A percentile compares a stretch with the other conserved stretches of the same genome.
Conservation (phyloP, 83 land plant species). For the Larix sibirica region DNA sequence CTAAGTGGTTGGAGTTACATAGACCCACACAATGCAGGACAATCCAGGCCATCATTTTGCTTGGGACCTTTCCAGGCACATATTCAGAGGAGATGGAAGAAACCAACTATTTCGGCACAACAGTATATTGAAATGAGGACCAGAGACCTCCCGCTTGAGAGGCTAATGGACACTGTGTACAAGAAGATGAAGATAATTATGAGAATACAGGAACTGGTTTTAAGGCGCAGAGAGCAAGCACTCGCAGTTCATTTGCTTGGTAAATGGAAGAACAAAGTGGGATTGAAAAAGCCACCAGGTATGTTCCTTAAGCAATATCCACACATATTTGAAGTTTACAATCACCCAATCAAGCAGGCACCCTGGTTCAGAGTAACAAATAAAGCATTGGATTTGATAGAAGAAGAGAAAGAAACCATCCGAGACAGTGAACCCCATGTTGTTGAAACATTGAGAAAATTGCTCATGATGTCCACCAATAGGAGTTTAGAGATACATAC, state of each 20-base stretch:
- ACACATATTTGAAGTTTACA: slow-evolving; percentile 51
- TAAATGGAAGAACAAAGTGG: slow-evolving; percentile 34
- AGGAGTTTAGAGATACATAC: slow-evolving; percentile 39
- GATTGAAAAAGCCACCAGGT: slow-evolving; percentile 29
- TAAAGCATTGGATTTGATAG: slow-evolving; percentile 32
- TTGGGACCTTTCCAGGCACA: slow-evolving; percentile 37
- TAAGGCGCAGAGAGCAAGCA: slow-evolving; percentile 20
- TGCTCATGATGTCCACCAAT: slow-evolving; percentile 47
- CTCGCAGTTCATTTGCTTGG: slow-evolving; percentile 41
- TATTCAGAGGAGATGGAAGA: slow-evolving; percentile 50
- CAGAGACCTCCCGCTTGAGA: slow-evolving; percentile 45
- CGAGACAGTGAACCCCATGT: slow-evolving; percentile 12
- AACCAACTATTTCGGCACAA: slow-evolving; percentile 40
- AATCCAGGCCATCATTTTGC: too few relatives aligned
- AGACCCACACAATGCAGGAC: too few relatives aligned
- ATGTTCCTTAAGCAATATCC: slow-evolving; percentile 39
- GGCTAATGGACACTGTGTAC: slow-evolving; percentile 12
- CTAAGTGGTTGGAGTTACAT: too few relatives aligned
- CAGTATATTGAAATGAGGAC: slow-evolving; percentile 50
- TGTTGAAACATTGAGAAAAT: slow-evolving; percentile 38
- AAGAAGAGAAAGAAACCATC: slow-evolving; percentile 27
- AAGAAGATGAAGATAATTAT: slow-evolving; percentile 24
- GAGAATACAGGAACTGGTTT: slow-evolving; percentile 28
- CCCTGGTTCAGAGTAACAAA: slow-evolving; percentile 33
- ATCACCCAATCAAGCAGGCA: slow-evolving; percentile 39